Percentiles rank a stretch among this genome's conserved stretches.
Evolutionary conservation across 2,329 filamentous ascomycete genomes (phyloP).

Genomic region (Hypoxylon rubiginosum): DNA sequence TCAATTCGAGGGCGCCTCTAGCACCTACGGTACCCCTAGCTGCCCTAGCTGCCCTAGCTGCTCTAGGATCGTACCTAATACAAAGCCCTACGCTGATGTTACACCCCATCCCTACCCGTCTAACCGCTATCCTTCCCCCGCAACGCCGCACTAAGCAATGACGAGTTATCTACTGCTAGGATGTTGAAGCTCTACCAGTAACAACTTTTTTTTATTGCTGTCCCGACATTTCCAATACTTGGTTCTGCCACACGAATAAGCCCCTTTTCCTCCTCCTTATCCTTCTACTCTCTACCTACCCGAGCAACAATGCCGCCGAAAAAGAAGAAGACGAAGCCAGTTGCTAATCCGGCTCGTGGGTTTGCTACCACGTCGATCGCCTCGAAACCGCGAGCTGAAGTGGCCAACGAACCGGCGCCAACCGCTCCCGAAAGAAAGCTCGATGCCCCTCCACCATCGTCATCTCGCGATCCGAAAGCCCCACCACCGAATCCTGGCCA

Average conservation of each 20-base stretch:
- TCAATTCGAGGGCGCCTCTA: not conserved
- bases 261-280: not conserved
- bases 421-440: slow-evolving; percentile 42
- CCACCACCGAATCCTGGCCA: slow-evolving; percentile 39
- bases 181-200: slow-evolving; percentile 19
- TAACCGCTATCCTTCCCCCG: slow-evolving; percentile 19
- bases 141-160: slow-evolving; percentile 17
- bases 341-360: slow-evolving; percentile 87
- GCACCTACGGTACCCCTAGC: not conserved
- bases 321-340: slow-evolving; percentile 94
- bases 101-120: slow-evolving; percentile 23
- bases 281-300: slow-evolving; percentile 1
- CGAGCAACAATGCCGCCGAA: slow-evolving; percentile 72
- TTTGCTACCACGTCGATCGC: slow-evolving; percentile 95
- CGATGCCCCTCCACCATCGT: slow-evolving; percentile 52
- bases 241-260: slow-evolving; percentile 8
- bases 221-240: not conserved
- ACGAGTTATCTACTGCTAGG: slow-evolving; percentile 23
- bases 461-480: slow-evolving; percentile 43
- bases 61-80: too few relatives aligned
- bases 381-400: slow-evolving; percentile 80
- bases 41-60: too few relatives aligned
- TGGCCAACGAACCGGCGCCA: slow-evolving; percentile 48
- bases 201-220: slow-evolving; percentile 33
- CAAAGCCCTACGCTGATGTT: slow-evolving; percentile 5